A percentile compares a stretch with the other conserved stretches of the same genome.
These are phyloP conservation scores for Aspergillus floridensis DNA, from an alignment of 2,329 filamentous ascomycete genomes.

Conservation along the genomic window DNA sequence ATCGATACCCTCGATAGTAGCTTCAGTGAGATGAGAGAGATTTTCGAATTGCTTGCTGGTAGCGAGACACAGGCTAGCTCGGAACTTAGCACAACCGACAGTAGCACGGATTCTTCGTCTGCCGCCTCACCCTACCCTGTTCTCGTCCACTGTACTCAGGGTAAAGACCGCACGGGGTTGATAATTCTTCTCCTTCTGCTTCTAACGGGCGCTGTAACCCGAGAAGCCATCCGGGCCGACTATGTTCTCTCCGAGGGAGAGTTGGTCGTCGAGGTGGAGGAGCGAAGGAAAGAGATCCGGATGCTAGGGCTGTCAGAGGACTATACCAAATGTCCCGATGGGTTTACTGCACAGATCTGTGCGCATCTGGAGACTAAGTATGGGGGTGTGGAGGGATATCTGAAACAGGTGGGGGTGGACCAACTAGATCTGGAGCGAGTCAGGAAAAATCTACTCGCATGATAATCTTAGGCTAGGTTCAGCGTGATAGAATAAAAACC, in stretches of 20 bases:
- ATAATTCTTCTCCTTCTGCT: constrained; percentile 67
- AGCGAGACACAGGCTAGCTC: neutral
- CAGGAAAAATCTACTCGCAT: constrained; percentile 26
- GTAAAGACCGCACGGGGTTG: constrained; percentile 80
- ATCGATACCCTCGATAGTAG: constrained; percentile 68
- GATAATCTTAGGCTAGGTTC: neutral
- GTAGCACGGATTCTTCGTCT: neutral
- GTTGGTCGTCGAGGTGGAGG: constrained; percentile 60
- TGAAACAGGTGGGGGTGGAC: constrained; percentile 61
- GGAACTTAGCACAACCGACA: constrained; percentile 17
- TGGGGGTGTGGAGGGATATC: constrained; percentile 65
- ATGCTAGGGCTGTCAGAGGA: constrained; percentile 70
- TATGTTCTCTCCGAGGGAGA: constrained; percentile 66
- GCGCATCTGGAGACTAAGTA: constrained; percentile 60
- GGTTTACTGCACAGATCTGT: constrained; percentile 61
- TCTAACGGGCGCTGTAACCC: constrained; percentile 54
- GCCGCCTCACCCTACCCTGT: constrained; percentile 53
- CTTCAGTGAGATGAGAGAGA: constrained; percentile 61
- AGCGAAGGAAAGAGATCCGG: constrained; percentile 65
- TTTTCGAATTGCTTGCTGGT: constrained; percentile 63
- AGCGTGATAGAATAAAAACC: neutral
- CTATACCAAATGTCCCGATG: constrained; percentile 65
- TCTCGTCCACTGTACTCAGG: constrained; percentile 81
- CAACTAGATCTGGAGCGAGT: constrained; percentile 43
- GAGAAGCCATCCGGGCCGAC: constrained; percentile 64